These are phyloP conservation scores for Vitellaria paradoxa DNA, from an alignment of 179 eudicot species.

Conservation along the genomic window DNA sequence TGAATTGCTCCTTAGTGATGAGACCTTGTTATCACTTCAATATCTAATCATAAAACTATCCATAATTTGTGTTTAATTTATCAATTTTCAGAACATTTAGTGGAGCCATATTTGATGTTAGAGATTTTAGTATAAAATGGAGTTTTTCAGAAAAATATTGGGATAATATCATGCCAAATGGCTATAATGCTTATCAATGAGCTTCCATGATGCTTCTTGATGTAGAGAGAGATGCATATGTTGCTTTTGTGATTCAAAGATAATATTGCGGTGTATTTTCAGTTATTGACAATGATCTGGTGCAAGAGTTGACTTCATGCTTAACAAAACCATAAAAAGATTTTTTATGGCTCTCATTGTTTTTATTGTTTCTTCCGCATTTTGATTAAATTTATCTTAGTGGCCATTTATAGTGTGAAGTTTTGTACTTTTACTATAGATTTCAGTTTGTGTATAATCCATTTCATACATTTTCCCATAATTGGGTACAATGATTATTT, in stretches of 20 bases:
- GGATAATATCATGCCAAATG: not conserved
- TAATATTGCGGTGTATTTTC: too few species aligned
- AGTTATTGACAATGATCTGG: not conserved
- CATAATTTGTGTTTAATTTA: too few species aligned
- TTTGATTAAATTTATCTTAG: not conserved
- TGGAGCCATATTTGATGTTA: too few species aligned
- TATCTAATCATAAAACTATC: too few species aligned
- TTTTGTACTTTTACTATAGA: not conserved
- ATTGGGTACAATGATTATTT: not conserved
- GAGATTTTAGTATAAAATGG: too few species aligned
- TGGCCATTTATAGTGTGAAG: not conserved
- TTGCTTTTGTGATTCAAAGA: not conserved
- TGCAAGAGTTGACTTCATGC: not conserved
- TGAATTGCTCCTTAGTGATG: too few species aligned
- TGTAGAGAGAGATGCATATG: not conserved
- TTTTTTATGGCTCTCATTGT: too few species aligned
- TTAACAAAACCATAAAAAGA: not conserved
- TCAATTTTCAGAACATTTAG: too few species aligned
- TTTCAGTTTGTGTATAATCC: not conserved
- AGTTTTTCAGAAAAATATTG: too few species aligned
- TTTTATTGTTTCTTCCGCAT: not conserved
- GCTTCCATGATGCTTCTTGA: not conserved
- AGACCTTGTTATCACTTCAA: too few species aligned
- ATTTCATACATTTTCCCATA: not conserved
- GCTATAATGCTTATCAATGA: not conserved